Base-by-base conservation (phyloP, 192 early-diverging fungal species). In the Thamnidium elegans region DNA sequence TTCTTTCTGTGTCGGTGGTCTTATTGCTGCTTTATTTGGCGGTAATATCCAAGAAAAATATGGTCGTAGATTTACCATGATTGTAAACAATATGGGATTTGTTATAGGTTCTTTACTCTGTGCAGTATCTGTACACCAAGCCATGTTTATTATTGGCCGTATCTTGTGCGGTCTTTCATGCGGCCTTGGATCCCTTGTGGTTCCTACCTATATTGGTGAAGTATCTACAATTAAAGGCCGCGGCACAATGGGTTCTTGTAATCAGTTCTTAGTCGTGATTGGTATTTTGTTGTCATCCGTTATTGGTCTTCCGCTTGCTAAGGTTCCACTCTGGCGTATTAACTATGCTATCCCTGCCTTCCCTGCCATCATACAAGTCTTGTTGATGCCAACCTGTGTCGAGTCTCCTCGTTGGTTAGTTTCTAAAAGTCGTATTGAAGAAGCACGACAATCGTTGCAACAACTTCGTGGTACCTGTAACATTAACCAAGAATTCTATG, bases 371-470 rank as follows among this genome's bases (percentile, higher is more conserved):
- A 47, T 85, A 31, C 86, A 88, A 63, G 36, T 71, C 31, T 48
- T 80, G 7, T 26, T 93, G 58, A 75, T 93, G 46, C 86, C 86
- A 7, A 81, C 84, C 48, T 86, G 86, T 60, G 89, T 89, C 58
- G 93, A 95, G 64, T 86, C 85, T 15, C 93, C 93, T 21, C 82
- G 84, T 43, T 90, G 83, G 74, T 77, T 90, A 26, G 67, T 88
- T 45, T 83, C 84, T 32, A 81, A 86, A 74, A 85, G 84, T 50
- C 78, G 81, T 53, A 72, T 77, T 15, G 75, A 81, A 10, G 88
- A 90, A 51, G 86, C 86, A 14, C 77, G 80, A 5, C 21, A 70
- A 19, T 48, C 82, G 2, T 79, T 90, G 62, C 65, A 77, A 55
- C 72, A 68, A 20, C 76, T 90, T 59, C 84, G 88, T 67, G 73